phyloP scores from a whole-genome alignment of 2,329 filamentous ascomycete species.

The Reticulascus tulasneorum region DNA sequence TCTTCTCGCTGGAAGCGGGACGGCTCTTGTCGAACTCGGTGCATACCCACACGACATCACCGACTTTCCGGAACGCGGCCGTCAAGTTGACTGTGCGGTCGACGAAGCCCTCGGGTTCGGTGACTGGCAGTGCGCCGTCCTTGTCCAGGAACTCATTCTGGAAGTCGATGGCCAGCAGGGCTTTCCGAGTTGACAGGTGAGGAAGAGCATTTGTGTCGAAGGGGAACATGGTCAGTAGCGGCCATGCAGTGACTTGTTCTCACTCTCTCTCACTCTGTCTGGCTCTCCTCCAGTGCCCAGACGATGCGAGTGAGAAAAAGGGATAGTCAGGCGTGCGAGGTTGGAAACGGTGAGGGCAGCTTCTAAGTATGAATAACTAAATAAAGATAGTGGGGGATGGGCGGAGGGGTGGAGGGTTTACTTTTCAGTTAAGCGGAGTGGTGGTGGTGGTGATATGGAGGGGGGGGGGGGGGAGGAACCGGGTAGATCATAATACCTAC shows the following conservation, averaged over 20 bases:
- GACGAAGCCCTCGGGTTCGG: conserved; percentile 61
- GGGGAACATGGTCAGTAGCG: conserved; percentile 50
- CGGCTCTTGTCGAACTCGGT: conserved; percentile 67
- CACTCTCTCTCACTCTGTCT: too few relatives aligned
- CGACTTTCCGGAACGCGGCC: conserved; percentile 66
- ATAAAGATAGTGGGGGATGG: background rate
- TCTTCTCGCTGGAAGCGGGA: conserved; percentile 49
- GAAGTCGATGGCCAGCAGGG: conserved; percentile 78
- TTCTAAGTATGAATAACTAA: background rate
- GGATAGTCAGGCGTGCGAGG: too few relatives aligned
- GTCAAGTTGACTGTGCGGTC: conserved; percentile 63
- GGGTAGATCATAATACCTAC: too few relatives aligned
- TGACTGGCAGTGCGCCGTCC: conserved; percentile 64
- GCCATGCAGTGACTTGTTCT: background rate
- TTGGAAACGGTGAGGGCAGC: too few relatives aligned
- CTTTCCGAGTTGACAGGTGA: conserved; percentile 57
- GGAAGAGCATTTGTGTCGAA: conserved; percentile 55
- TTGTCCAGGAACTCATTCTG: conserved; percentile 83
- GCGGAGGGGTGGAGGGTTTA: background rate
- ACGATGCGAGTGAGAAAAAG: too few relatives aligned
- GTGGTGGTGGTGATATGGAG: too few relatives aligned
- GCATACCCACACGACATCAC: conserved; percentile 78
- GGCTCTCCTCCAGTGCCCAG: too few relatives aligned
- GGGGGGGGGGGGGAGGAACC: too few relatives aligned
- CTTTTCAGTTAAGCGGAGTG: too few relatives aligned